Evolutionary conservation across 768 basidiomycete species (phyloP), one percentile per base, ranked within the genome.

Genomic region (Rhodotorula taiwanensis): DNA sequence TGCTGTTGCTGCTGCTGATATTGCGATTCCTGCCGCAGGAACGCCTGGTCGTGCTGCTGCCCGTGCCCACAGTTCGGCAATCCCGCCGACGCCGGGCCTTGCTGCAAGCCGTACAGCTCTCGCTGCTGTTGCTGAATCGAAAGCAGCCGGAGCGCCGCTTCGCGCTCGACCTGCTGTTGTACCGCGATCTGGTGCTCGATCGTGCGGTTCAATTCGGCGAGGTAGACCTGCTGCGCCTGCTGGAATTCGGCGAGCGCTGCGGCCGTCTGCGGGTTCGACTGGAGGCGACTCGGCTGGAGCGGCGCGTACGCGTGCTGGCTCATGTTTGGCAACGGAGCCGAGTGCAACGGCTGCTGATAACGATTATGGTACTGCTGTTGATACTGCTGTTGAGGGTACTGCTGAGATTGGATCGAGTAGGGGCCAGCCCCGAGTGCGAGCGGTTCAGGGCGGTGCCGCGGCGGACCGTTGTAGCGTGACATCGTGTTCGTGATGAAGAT

Each of bases 131-230:
- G 36, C 56, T 58, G 56, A 8, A 27, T 8, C n/a, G 25, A 43
- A 33, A 56, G 31, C 34, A 41, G 11, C 23, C 61, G 54, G 31
- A 44, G 39, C 27, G 43, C 36, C 1, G 44, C 51, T 20, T 57
- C 55, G 25, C 43, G 50, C 36, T 63, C 43, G 33, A 60, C 30
- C 34, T 55, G 58, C 54, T 65, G 64, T 47, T 65, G 64, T 6
- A 51, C 36, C 21, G 56, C 8, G 33, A 65, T 65, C 50, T 65
- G 58, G 49, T 48, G 54, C 58, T 65, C 58, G 30, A 60, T 44
- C 43, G 55, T 51, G 23, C 58, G 49, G 25, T 65, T 39, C 28
- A 64, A 27, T 36, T 60, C 64, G n/a, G 20, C 23, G 1, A 65
- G 28, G 58, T 65, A 65, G 42, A 50, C 64, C 5, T 23, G n/a